These are phyloP conservation scores for Yamadazyma triangularis DNA, from an alignment of 1,139 yeast species.

Conservation along the genomic window DNA sequence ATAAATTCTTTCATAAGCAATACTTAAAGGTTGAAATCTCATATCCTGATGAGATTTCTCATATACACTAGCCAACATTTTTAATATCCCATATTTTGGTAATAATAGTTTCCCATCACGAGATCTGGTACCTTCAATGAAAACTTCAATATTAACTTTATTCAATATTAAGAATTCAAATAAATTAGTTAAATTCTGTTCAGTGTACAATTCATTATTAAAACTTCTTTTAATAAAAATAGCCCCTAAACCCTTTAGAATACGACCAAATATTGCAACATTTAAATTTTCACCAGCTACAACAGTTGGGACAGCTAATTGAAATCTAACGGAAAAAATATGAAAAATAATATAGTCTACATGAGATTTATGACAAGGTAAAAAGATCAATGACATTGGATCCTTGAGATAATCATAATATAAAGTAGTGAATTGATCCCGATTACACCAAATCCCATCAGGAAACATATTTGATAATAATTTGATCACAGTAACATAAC, in stretches of 20 bases:
- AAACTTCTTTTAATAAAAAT: constrained; percentile 44
- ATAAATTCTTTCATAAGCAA: constrained; percentile 63
- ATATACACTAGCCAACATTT: constrained; percentile 44
- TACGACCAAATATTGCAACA: constrained; percentile 54
- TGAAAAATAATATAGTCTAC: constrained; percentile 63
- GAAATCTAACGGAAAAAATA: constrained; percentile 52
- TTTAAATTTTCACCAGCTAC: constrained; percentile 70
- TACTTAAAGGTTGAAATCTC: constrained; percentile 53
- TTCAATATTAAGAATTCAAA: constrained; percentile 49
- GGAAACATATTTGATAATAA: constrained; percentile 39
- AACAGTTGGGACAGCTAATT: constrained; percentile 55
- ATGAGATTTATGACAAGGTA: constrained; percentile 61
- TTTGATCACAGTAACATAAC: constrained; percentile 36
- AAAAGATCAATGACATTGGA: constrained; percentile 41
- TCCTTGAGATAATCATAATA: constrained; percentile 29
- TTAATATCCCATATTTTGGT: constrained; percentile 63
- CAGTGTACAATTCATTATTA: constrained; percentile 52
- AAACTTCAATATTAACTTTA: constrained; percentile 57
- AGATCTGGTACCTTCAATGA: constrained; percentile 65
- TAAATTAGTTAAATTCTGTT: constrained; percentile 50
- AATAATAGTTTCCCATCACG: constrained; percentile 61
- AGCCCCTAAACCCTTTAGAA: constrained; percentile 43
- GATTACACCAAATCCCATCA: constrained; percentile 39
- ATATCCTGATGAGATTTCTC: constrained; percentile 38
- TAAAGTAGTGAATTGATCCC: constrained; percentile 27